phyloP scores from a whole-genome alignment of 2,329 filamentous ascomycete species.

The Fusarium sp. region DNA sequence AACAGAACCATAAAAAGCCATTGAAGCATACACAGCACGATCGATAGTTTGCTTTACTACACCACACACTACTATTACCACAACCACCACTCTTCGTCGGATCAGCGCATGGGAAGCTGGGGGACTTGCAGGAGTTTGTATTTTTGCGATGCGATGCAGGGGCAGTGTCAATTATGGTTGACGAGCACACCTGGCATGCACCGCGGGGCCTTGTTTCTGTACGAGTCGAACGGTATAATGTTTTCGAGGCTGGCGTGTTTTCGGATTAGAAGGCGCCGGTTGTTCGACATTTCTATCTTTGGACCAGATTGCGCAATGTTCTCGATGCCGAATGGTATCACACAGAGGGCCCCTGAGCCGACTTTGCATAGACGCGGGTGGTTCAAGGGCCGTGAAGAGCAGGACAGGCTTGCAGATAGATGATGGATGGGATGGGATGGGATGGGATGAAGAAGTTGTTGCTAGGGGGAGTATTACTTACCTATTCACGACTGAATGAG shows the following conservation, averaged over 20 bases:
- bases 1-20: conserved; percentile 16
- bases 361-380: background rate
- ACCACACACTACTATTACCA: background rate
- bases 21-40: conserved; percentile 14
- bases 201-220: conserved; percentile 15
- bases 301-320: conserved; percentile 28
- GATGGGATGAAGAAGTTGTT: conserved; percentile 31
- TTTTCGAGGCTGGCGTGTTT: conserved; percentile 29
- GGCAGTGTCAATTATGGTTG: conserved; percentile 11
- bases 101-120: conserved; percentile 31
- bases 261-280: conserved; percentile 5
- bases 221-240: conserved; percentile 34
- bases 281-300: conserved; percentile 13
- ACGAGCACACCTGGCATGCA: conserved; percentile 10
- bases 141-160: conserved; percentile 20
- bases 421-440: conserved; percentile 31
- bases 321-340: conserved; percentile 17
- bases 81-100: conserved; percentile 17
- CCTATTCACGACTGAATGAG: conserved; percentile 44
- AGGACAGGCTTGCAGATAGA: conserved; percentile 31
- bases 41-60: conserved; percentile 26
- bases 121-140: conserved; percentile 35
- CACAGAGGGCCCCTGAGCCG: background rate
- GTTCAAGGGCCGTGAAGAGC: conserved; percentile 5
- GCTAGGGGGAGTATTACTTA: conserved; percentile 22